A percentile compares a stretch with the other conserved stretches of the same genome.
phyloP scores from a whole-genome alignment of 148 eudicot genomes.

The Fagopyrum homotropicum region DNA sequence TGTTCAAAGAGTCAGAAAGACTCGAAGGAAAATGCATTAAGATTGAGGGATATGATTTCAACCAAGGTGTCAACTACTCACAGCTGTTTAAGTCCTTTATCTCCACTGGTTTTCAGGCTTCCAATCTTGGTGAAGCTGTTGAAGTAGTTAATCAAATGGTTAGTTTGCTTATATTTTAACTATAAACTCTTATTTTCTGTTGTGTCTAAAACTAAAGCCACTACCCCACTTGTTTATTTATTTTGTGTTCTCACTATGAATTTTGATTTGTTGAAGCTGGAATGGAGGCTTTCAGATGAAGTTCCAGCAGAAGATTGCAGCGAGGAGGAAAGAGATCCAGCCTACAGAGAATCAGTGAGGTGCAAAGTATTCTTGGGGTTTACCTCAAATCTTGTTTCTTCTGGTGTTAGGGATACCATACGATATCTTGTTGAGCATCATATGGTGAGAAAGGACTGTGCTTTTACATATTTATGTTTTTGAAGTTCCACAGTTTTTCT shows the following conservation, averaged over 20 bases:
- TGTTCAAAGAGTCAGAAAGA: conserved; percentile 72
- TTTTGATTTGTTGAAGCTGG: conserved; percentile 48
- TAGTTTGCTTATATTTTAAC: conserved; percentile 8
- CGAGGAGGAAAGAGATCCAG: conserved; percentile 55
- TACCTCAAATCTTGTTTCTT: conserved; percentile 89
- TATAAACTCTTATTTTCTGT: neutral
- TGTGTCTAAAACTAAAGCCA: neutral
- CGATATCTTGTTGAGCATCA: conserved; percentile 83
- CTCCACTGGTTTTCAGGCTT: conserved; percentile 88
- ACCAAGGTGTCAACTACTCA: conserved; percentile 57
- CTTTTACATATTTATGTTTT: neutral
- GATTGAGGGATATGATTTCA: conserved; percentile 89
- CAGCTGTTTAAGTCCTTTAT: conserved; percentile 48
- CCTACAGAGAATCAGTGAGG: conserved; percentile 53
- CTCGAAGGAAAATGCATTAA: conserved; percentile 55
- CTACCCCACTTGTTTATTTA: neutral
- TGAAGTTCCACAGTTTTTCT: neutral
- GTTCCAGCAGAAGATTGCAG: conserved; percentile 53
- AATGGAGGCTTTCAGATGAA: conserved; percentile 86
- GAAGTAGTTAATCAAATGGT: conserved; percentile 91
- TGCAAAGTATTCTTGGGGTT: conserved; percentile 92
- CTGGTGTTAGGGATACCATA: conserved; percentile 75
- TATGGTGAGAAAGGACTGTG: conserved; percentile 50
- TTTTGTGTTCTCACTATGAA: conserved; percentile 14
- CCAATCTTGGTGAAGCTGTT: conserved; percentile 90